Evolutionary conservation across 108 stramenopile genomes (phyloP).

Genomic region (Parietichytrium sp.): DNA sequence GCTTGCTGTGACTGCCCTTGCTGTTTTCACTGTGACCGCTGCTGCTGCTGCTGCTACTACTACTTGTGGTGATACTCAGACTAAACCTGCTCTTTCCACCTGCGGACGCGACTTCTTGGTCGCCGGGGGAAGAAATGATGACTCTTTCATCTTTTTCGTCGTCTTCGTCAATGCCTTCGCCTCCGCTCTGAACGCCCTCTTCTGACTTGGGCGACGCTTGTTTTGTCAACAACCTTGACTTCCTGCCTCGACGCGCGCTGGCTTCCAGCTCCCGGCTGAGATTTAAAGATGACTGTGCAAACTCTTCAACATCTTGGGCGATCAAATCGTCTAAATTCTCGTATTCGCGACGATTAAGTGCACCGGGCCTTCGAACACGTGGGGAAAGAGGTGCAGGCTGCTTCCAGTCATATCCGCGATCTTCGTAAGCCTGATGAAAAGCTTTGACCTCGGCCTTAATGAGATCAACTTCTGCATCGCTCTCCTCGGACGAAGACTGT

Average conservation of each 20-base stretch:
- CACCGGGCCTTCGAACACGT: background rate
- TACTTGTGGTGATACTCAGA: too few species aligned
- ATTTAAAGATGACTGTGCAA: background rate
- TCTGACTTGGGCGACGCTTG: background rate
- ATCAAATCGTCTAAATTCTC: constrained; percentile 13
- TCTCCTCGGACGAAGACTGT: background rate
- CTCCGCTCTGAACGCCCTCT: background rate
- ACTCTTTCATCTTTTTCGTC: background rate
- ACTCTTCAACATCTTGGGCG: constrained; percentile 19
- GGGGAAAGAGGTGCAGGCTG: background rate
- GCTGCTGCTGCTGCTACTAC: too few species aligned
- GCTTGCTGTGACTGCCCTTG: too few species aligned
- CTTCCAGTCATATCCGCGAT: background rate
- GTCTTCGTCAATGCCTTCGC: background rate
- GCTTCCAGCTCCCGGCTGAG: background rate
- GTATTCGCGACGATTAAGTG: background rate
- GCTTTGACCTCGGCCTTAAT: background rate
- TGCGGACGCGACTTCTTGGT: background rate
- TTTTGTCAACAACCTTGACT: background rate
- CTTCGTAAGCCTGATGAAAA: background rate
- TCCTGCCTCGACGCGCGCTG: background rate
- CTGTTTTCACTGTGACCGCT: too few species aligned
- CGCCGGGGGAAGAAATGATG: background rate
- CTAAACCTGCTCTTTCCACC: too few species aligned
- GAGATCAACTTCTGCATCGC: background rate